These are phyloP conservation scores for Teratosphaeriaceae sp. DNA, from an alignment of 2,329 filamentous ascomycete genomes.

Conservation along the genomic window DNA sequence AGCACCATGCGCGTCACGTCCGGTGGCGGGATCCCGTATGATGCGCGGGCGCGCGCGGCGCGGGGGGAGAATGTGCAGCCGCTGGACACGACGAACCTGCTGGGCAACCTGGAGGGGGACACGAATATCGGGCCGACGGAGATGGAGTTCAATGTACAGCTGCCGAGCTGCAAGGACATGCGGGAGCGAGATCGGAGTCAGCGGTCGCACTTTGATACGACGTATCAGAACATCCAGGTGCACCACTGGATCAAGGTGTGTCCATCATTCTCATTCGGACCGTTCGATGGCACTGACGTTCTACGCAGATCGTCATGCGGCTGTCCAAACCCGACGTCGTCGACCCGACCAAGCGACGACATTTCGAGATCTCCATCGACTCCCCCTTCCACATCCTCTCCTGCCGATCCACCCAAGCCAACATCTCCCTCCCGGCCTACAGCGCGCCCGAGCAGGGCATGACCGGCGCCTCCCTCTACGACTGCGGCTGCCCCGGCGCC, in stretches of 20 bases:
- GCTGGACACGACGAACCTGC: conserved; percentile 58
- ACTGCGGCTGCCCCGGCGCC: conserved; percentile 62
- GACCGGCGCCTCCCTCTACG: conserved; percentile 34
- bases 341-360: conserved; percentile 71
- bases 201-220: conserved; percentile 79
- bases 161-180: conserved; percentile 85
- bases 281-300: conserved; percentile 7
- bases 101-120: conserved; percentile 74
- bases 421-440: conserved; percentile 80
- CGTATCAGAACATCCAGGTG: conserved; percentile 88
- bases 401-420: conserved; percentile 86
- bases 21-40: conserved; percentile 70
- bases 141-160: conserved; percentile 88
- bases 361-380: conserved; percentile 95
- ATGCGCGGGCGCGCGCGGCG: conserved; percentile 51
- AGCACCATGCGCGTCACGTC: conserved; percentile 71
- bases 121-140: conserved; percentile 79
- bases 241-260: conserved; percentile 93
- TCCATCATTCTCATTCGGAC: conserved; percentile 8
- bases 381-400: conserved; percentile 91
- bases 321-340: conserved; percentile 76
- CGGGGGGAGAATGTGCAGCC: conserved; percentile 49
- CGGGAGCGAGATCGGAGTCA: conserved; percentile 59
- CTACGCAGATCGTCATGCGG: conserved; percentile 73
- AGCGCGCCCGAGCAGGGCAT: conserved; percentile 44